These are phyloP conservation scores for Smallanthus sonchifolius DNA, from an alignment of 129 eudicot genomes.

Conservation along the genomic window DNA sequence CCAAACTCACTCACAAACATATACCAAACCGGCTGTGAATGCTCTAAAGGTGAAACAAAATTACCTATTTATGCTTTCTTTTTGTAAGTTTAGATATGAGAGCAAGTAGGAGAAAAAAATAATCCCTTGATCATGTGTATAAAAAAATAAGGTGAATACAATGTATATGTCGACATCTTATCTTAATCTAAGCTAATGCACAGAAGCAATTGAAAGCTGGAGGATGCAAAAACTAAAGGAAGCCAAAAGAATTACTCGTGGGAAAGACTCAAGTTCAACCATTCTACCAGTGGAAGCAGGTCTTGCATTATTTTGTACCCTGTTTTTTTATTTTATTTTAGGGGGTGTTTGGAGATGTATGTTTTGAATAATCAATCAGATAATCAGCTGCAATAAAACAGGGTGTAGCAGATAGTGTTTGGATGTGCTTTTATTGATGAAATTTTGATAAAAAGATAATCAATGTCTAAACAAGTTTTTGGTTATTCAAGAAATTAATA, in stretches of 20 bases:
- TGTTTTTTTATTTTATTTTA: not conserved
- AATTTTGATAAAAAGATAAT: not conserved
- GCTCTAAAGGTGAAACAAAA: not conserved
- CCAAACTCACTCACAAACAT: too few species aligned
- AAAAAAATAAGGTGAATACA: too few species aligned
- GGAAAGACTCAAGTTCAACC: slow-evolving; percentile 37
- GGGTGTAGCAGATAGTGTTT: not conserved
- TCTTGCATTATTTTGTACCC: slow-evolving; percentile 16
- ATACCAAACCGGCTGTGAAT: too few species aligned
- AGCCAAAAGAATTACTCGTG: slow-evolving; percentile 44
- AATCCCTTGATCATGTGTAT: too few species aligned
- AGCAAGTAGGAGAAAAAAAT: too few species aligned
- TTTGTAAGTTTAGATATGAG: not conserved
- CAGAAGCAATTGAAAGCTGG: slow-evolving; percentile 83
- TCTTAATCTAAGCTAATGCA: not conserved
- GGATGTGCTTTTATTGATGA: not conserved
- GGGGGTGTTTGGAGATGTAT: not conserved
- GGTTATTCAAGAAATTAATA: not conserved
- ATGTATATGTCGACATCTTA: too few species aligned
- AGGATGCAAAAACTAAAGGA: slow-evolving; percentile 59
- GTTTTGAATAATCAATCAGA: not conserved
- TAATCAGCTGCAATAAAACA: not conserved
- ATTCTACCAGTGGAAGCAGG: slow-evolving; percentile 65
- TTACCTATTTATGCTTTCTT: not conserved
- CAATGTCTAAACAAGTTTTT: not conserved